Percentiles rank a stretch among this genome's conserved stretches.
Evolutionary conservation across 2,329 filamentous ascomycete genomes (phyloP).

Genomic region (Colletotrichum euphorbiae): DNA sequence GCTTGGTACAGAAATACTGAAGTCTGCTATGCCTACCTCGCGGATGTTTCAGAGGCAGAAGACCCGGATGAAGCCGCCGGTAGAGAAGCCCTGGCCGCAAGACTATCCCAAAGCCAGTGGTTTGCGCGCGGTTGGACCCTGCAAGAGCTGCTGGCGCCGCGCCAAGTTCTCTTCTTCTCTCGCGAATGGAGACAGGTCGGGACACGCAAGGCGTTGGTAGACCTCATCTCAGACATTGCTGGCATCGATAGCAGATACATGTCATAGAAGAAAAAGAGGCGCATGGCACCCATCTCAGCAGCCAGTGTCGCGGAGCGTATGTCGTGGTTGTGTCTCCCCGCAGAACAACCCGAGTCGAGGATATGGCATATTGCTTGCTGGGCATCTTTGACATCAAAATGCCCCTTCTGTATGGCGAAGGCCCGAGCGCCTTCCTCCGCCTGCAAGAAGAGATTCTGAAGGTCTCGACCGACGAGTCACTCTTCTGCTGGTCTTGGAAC

Average conservation of each 20-base stretch:
- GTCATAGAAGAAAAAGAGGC: constrained; percentile 7
- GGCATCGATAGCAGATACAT: constrained; percentile 24
- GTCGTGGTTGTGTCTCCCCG: constrained; percentile 46
- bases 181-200: constrained; percentile 26
- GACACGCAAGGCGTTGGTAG: constrained; percentile 17
- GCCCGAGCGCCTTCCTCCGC: constrained; percentile 43
- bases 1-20: constrained; percentile 36
- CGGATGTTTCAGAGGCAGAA: constrained; percentile 11
- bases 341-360: constrained; percentile 42
- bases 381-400: constrained; percentile 48
- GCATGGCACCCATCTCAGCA: background rate
- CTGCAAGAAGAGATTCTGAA: constrained; percentile 39
- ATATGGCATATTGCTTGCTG: constrained; percentile 46
- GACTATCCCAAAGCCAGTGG: constrained; percentile 34
- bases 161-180: constrained; percentile 38
- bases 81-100: background rate
- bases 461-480: constrained; percentile 32
- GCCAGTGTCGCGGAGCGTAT: constrained; percentile 45
- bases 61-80: background rate
- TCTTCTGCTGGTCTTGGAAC: constrained; percentile 38
- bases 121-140: constrained; percentile 42
- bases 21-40: constrained; percentile 38
- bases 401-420: constrained; percentile 47
- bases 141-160: constrained; percentile 40
- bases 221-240: constrained; percentile 17